Conservation (phyloP, 106 monocot species). For the Allium cepa region DNA sequence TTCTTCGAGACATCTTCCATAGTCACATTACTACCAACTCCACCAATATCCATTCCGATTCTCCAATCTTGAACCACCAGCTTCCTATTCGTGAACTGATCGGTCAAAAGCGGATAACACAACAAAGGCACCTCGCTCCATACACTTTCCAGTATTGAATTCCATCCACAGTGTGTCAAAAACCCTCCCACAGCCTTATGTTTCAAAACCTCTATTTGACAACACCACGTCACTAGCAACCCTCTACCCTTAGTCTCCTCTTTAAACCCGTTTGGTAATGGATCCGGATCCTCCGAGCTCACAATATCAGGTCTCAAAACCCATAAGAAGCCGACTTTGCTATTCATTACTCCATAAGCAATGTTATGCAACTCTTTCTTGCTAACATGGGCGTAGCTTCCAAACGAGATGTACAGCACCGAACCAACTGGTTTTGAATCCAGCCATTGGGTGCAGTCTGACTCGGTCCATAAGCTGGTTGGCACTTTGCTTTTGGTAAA, state of each 20-base stretch:
- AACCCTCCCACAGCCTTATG: slow-evolving; percentile 44
- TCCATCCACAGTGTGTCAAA: slow-evolving; percentile 82
- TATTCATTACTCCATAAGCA: slow-evolving; percentile 35
- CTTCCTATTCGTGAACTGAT: slow-evolving; percentile 63
- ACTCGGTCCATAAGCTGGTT: slow-evolving; percentile 70
- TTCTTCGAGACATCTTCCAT: slow-evolving; percentile 16
- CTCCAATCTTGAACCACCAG: slow-evolving; percentile 53
- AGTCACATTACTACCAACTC: not conserved
- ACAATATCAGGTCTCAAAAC: slow-evolving; percentile 47
- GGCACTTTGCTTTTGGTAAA: slow-evolving; percentile 24
- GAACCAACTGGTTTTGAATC: slow-evolving; percentile 27
- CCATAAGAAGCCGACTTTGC: slow-evolving; percentile 48
- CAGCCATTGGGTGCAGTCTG: slow-evolving; percentile 68
- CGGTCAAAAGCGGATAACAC: slow-evolving; percentile 57
- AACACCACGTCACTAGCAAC: slow-evolving; percentile 48
- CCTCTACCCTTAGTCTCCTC: slow-evolving; percentile 25
- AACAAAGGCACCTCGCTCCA: slow-evolving; percentile 49
- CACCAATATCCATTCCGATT: slow-evolving; percentile 21
- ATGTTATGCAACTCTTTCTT: slow-evolving; percentile 50
- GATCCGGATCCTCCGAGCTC: slow-evolving; percentile 43
- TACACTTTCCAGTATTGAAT: slow-evolving; percentile 61
- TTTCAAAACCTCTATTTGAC: slow-evolving; percentile 49
- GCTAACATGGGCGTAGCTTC: slow-evolving; percentile 63
- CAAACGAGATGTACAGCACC: slow-evolving; percentile 79
- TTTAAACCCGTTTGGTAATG: slow-evolving; percentile 36